Conservation (phyloP, 306 rosid genomes). For the Heteromeles arbutifolia region DNA sequence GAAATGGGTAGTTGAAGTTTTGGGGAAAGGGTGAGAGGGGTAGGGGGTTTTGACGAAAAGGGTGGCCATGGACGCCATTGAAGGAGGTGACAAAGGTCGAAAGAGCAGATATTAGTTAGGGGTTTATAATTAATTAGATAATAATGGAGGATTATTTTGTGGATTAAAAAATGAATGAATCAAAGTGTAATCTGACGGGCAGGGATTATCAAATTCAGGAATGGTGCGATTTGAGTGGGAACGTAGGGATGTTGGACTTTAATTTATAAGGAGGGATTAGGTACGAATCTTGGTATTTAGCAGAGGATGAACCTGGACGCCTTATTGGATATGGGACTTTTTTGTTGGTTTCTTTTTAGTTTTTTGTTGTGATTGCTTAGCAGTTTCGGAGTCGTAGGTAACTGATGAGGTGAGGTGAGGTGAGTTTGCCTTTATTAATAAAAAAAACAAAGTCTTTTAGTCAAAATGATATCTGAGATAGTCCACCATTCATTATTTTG, state of each 20-base stretch:
- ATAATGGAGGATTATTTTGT: background rate
- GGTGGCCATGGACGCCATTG: constrained; percentile 94
- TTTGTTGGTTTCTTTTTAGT: background rate
- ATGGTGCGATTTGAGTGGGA: constrained; percentile 9
- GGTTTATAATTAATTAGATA: background rate
- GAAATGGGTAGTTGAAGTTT: constrained; percentile 38
- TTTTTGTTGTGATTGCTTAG: background rate
- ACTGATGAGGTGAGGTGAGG: background rate
- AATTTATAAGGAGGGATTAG: background rate
- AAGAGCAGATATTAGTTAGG: background rate
- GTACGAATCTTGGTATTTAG: background rate
- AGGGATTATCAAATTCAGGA: constrained; percentile 10
- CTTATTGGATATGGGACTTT: background rate
- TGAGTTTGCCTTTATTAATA: no score
- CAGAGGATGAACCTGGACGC: constrained; percentile 43
- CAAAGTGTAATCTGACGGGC: background rate
- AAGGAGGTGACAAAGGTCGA: constrained; percentile 22
- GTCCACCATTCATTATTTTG: no score
- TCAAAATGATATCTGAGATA: no score
- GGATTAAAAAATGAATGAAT: background rate
- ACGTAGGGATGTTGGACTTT: background rate
- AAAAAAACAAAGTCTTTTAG: no score
- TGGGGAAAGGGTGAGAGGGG: constrained; percentile 34
- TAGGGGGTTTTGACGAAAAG: constrained; percentile 39
- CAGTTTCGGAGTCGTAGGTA: background rate